Base-by-base conservation (phyloP, 1,284 basidiomycete genomes). In the Amylostereum chailletii region DNA sequence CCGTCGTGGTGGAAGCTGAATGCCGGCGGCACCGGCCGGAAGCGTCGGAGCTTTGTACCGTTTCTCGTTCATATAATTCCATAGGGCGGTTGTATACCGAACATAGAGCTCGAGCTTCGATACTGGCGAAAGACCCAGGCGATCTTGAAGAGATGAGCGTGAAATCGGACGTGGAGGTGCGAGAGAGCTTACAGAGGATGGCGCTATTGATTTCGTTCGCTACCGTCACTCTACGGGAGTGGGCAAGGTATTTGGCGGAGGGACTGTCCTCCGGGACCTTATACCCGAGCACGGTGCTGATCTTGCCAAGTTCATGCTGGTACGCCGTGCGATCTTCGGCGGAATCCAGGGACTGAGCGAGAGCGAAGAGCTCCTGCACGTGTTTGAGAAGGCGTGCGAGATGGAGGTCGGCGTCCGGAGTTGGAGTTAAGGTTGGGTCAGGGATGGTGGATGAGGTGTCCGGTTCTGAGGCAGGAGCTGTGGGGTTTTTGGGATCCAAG, bases 201-300 rank as follows among this genome's bases (percentile, higher is more conserved):
- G 92, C 92, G 45, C 79, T 77, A 56, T 94, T 88, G 48, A 95
- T 83, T 66, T 93, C 88, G 51, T 90, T 85, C 1, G 91, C 91
- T 4, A 94, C 75, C 4, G 79, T 79, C 56, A 87, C 83, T 48
- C 91, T 75, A 51, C 90, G 70, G 51, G 77, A 78, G 61, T 84
- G 81, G 46, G 76, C 74, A 51, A 94, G 65, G 62, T 93, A 93
- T 46, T 72, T 76, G 10, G 77, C 70, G 55, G 90, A 71, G 42
- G 72, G 77, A 53, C 85, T 86, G 44, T 71, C 71, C 62, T 90
- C 86, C 0, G 90, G 85, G 2, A 81, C 72, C 29, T 70, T 72
- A 61, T 93, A 94, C 3, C 84, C 88, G 37, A 95, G 70, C 32
- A 94, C 65, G 0, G 83, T 85, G 11, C 78, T 75, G 2, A 94